A percentile compares a stretch with the other conserved stretches of the same genome.
These are phyloP conservation scores for Fusarium heterosporum DNA, from an alignment of 2,329 filamentous ascomycete species.

Conservation along the genomic window DNA sequence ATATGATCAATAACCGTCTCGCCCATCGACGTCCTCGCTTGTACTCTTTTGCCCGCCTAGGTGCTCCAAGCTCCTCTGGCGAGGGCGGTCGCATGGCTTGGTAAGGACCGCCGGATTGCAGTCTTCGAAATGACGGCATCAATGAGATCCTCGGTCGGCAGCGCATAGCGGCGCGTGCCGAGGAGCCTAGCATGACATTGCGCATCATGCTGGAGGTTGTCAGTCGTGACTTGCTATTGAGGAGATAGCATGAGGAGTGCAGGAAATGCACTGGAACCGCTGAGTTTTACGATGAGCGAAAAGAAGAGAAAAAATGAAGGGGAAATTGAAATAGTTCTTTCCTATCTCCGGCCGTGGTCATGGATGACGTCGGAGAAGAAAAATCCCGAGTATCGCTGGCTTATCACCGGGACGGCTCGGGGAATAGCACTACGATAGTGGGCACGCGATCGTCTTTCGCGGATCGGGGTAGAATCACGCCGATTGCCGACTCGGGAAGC, in stretches of 20 bases:
- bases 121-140: constrained; percentile 48
- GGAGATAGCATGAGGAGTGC: constrained; percentile 25
- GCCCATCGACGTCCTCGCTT: constrained; percentile 77
- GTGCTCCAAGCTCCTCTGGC: constrained; percentile 80
- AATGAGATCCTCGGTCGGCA: constrained; percentile 62
- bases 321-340: constrained; percentile 19
- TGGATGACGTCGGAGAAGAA: constrained; percentile 45
- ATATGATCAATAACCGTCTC: constrained; percentile 76
- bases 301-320: neutral
- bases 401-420: constrained; percentile 45
- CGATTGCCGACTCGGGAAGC: constrained; percentile 18
- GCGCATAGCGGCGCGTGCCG: constrained; percentile 45
- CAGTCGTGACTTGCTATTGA: constrained; percentile 15
- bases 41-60: constrained; percentile 77
- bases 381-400: constrained; percentile 26
- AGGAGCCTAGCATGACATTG: constrained; percentile 44
- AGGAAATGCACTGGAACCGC: neutral
- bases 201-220: constrained; percentile 48
- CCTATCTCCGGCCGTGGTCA: constrained; percentile 16
- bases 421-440: constrained; percentile 14
- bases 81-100: constrained; percentile 79
- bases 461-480: constrained; percentile 26
- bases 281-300: neutral
- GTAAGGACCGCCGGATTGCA: constrained; percentile 60
- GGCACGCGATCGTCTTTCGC: constrained; percentile 33